Evolutionary conservation across 495 filamentous ascomycete species (phyloP).

Genomic region (Pseudoneurospora amorphoporcata): DNA sequence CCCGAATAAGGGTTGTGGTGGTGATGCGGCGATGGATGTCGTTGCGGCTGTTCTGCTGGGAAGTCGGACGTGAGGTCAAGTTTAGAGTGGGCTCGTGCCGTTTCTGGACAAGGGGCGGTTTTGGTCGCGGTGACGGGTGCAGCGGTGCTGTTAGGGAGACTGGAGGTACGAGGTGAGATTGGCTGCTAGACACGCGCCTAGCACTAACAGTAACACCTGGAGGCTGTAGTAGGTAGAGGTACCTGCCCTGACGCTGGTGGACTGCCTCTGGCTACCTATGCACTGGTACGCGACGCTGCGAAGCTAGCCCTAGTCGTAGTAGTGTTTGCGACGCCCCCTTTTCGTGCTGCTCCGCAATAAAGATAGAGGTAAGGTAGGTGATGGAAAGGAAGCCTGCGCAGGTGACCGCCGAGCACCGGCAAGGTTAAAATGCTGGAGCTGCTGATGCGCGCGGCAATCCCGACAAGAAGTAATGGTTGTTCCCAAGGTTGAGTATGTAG

Average conservation of each 20-base stretch:
- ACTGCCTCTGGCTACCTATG: background rate
- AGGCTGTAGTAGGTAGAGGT: background rate
- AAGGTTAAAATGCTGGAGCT: background rate
- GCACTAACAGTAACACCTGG: background rate
- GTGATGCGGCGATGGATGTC: slow-evolving; percentile 30
- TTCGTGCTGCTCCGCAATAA: background rate
- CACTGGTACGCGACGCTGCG: background rate
- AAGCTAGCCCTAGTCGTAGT: background rate
- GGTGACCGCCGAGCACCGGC: background rate
- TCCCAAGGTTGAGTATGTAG: background rate
- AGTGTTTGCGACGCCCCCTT: background rate
- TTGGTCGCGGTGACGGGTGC: slow-evolving; percentile 3
- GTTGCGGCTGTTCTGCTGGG: slow-evolving; percentile 29
- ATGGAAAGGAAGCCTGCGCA: background rate
- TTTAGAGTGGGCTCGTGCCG: slow-evolving; percentile 30
- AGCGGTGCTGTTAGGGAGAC: background rate
- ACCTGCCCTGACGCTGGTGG: background rate
- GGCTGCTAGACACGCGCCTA: background rate
- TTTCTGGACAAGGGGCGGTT: slow-evolving; percentile 23
- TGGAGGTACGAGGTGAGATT: background rate
- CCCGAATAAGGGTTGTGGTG: slow-evolving; percentile 24
- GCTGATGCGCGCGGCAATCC: background rate
- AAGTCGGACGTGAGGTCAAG: slow-evolving; percentile 33
- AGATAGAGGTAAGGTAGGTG: background rate
- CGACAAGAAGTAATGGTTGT: background rate